Percentiles rank a stretch among this genome's conserved stretches.
phyloP scores from a whole-genome alignment of 805 yeast species.

The Saturnispora mendoncae region DNA sequence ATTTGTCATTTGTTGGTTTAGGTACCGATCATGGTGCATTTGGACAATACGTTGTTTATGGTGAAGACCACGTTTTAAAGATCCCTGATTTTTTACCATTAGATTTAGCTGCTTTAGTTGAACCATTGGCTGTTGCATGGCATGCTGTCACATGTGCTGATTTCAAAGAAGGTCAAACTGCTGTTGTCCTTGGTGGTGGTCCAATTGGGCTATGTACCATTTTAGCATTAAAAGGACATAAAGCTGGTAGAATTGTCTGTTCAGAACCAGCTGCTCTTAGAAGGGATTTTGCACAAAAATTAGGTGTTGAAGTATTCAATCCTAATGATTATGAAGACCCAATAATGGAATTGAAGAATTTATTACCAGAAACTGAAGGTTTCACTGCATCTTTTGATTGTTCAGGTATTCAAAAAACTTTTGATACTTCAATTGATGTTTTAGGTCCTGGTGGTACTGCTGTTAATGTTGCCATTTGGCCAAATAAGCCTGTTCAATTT shows the following conservation, averaged over 20 bases:
- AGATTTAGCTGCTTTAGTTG: constrained; percentile 41
- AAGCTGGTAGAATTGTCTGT: constrained; percentile 43
- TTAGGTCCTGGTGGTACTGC: constrained; percentile 46
- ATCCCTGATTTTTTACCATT: constrained; percentile 27
- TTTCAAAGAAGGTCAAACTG: constrained; percentile 34
- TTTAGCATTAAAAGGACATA: constrained; percentile 44
- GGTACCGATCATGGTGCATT: constrained; percentile 43
- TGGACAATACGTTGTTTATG: constrained; percentile 33
- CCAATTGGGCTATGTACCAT: constrained; percentile 55
- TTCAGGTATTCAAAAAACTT: constrained; percentile 47
- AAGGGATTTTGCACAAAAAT: constrained; percentile 45
- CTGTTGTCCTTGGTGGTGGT: constrained; percentile 52
- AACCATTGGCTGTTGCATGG: constrained; percentile 53
- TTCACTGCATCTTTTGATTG: constrained; percentile 45
- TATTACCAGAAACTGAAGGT: constrained; percentile 37
- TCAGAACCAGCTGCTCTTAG: constrained; percentile 55
- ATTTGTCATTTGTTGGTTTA: constrained; percentile 38
- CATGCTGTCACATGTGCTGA: constrained; percentile 47
- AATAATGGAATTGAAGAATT: constrained; percentile 30
- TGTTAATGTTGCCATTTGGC: constrained; percentile 63
- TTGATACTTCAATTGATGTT: constrained; percentile 41
- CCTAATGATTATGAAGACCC: constrained; percentile 36
- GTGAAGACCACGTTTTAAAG: constrained; percentile 28
- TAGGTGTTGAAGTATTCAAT: constrained; percentile 43
- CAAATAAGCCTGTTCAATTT: constrained; percentile 38